Percentiles rank a stretch among this genome's conserved stretches.
Evolutionary conservation across 2,329 filamentous ascomycete species (phyloP).

Genomic region (Stylonectria norvegica): DNA sequence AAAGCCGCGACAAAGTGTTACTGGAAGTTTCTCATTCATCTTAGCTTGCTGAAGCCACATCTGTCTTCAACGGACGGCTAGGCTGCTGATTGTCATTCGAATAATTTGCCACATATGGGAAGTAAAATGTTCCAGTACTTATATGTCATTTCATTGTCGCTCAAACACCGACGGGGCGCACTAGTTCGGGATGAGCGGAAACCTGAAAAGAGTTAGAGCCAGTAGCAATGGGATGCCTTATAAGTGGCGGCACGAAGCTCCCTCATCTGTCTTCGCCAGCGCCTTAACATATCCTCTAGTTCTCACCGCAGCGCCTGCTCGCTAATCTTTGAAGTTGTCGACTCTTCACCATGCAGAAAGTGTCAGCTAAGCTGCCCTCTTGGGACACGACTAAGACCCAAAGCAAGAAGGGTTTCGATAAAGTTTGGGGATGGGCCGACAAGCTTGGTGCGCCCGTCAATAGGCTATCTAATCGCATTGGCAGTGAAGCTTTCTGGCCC

Average conservation of each 20-base stretch:
- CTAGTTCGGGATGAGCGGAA: constrained; percentile 1
- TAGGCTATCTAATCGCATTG: constrained; percentile 73
- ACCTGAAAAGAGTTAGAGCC: background rate
- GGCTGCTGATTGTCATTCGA: no score
- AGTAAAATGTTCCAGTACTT: background rate
- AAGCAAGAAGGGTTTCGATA: constrained; percentile 68
- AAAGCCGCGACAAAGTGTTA: no score
- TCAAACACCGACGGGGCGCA: background rate
- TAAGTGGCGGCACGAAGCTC: background rate
- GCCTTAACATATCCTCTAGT: background rate
- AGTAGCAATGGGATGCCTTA: background rate
- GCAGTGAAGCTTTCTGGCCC: constrained; percentile 80
- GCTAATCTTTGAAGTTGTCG: background rate
- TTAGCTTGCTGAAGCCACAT: background rate
- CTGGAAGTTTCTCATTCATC: background rate
- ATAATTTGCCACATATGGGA: no score
- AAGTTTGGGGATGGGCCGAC: constrained; percentile 55
- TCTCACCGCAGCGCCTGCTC: background rate
- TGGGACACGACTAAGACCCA: constrained; percentile 54
- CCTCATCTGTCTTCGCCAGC: background rate
- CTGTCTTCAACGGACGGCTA: background rate
- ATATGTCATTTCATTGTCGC: background rate
- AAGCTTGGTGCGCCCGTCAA: constrained; percentile 71
- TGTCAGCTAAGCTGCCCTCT: constrained; percentile 35
- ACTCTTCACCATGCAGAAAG: constrained; percentile 32